phyloP scores from a whole-genome alignment of 2,329 filamentous ascomycete genomes.

The Cercospora zeina region DNA sequence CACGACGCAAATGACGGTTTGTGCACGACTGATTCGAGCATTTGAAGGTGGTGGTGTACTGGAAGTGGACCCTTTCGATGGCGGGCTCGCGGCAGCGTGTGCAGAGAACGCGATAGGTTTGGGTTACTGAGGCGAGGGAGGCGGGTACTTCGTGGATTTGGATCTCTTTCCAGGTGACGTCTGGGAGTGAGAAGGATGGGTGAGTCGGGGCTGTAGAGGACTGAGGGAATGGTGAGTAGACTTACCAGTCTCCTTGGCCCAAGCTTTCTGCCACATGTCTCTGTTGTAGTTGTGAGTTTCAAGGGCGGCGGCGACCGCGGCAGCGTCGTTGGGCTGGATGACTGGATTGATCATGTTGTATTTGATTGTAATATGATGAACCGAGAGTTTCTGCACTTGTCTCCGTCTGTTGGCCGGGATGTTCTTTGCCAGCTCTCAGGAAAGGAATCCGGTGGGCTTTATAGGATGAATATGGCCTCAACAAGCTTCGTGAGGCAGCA shows the following conservation, averaged over 20 bases:
- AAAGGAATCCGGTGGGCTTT: background rate
- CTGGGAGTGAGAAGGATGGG: background rate
- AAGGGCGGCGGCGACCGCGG: background rate
- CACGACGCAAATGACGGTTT: background rate
- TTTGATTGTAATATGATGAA: background rate
- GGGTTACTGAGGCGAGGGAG: background rate
- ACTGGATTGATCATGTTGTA: background rate
- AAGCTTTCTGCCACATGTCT: background rate
- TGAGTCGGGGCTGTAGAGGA: background rate
- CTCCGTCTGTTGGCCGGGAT: background rate
- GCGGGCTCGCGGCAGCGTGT: background rate
- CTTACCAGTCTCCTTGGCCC: background rate
- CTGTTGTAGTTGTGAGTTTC: background rate
- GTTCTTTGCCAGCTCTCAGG: background rate
- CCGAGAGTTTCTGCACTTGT: background rate
- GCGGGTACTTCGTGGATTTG: background rate
- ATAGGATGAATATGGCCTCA: background rate
- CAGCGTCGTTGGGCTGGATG: background rate
- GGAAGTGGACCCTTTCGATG: background rate
- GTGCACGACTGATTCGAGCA: background rate
- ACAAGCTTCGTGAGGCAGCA: background rate
- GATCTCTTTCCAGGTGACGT: constrained; percentile 1
- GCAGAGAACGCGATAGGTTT: background rate
- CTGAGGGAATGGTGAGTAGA: background rate
- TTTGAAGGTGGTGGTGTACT: background rate